These are phyloP conservation scores for Picea glauca DNA, from an alignment of 75 land plant genomes.

Conservation along the genomic window DNA sequence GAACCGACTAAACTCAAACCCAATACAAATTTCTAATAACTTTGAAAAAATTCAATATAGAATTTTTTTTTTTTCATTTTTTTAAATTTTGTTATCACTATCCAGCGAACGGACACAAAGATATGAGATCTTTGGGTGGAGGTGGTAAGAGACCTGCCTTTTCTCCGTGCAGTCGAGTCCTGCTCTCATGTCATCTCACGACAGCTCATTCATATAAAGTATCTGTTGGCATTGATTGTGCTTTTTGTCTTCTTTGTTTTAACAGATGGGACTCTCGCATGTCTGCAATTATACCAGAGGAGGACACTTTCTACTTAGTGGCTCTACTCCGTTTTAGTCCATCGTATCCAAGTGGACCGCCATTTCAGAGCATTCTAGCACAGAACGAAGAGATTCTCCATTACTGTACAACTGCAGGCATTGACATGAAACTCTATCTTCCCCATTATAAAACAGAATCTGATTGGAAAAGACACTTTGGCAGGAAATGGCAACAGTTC, in stretches of 20 bases:
- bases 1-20: no score
- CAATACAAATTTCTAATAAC: no score
- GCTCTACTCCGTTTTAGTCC: constrained; percentile 19
- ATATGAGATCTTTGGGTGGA: no score
- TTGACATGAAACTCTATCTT: constrained; percentile 27
- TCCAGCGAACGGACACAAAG: no score
- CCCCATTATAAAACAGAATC: constrained; percentile 15
- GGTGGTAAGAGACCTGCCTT: no score
- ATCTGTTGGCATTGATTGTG: no score
- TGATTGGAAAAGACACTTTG: constrained; percentile 29
- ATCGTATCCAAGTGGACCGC: constrained; percentile 6
- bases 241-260: no score
- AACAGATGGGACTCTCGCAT: constrained; percentile 31
- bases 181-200: background rate
- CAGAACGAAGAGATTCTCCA: constrained; percentile 27
- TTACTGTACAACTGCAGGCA: background rate
- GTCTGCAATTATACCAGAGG: constrained; percentile 28
- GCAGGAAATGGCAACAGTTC: constrained; percentile 22
- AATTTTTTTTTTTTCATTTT: no score
- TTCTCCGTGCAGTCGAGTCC: background rate
- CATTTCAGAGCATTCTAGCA: constrained; percentile 10
- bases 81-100: no score
- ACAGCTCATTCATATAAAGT: no score
- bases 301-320: constrained; percentile 32
- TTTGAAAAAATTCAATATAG: no score